Percentiles rank a stretch among this genome's conserved stretches.
phyloP scores from a whole-genome alignment of 352 stramenopile genomes.

The Globisporangium splendens region DNA sequence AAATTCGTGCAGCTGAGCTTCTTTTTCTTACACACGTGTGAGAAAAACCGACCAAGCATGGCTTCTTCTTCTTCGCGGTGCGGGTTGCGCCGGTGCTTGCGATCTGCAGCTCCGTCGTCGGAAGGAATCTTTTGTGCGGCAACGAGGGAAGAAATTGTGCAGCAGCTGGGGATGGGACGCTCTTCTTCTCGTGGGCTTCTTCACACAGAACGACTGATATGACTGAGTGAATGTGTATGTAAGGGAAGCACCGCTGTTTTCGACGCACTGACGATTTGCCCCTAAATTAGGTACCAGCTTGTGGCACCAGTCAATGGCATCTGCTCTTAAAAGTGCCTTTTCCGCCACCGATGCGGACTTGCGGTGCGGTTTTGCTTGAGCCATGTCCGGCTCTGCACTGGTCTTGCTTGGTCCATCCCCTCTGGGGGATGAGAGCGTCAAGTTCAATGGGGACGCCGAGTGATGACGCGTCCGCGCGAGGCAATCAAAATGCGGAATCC shows the following conservation, averaged over 20 bases:
- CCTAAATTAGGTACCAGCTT: background rate
- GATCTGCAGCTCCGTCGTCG: background rate
- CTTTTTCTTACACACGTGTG: background rate
- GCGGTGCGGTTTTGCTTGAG: background rate
- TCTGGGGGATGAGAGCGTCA: slow-evolving; percentile 3
- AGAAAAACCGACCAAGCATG: too few species aligned
- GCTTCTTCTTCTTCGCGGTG: background rate
- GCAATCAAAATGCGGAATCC: slow-evolving; percentile 5
- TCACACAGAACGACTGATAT: slow-evolving; percentile 3
- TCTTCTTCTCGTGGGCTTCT: too few species aligned
- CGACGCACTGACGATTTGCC: background rate
- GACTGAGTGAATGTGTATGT: slow-evolving; percentile 11
- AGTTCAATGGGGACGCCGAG: slow-evolving; percentile 2
- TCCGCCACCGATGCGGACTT: background rate
- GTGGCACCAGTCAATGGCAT: background rate
- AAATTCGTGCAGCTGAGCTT: background rate
- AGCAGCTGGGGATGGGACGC: too few species aligned
- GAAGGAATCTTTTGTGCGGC: background rate
- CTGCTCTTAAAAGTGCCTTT: background rate
- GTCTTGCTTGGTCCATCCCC: slow-evolving; percentile 2
- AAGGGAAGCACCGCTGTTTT: slow-evolving; percentile 7
- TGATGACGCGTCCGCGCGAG: slow-evolving; percentile 4
- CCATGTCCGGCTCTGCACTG: background rate
- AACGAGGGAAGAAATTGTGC: too few species aligned
- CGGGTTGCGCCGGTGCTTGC: background rate